Base-by-base conservation (phyloP, 129 eudicot species). In the Flaveria linearis region DNA sequence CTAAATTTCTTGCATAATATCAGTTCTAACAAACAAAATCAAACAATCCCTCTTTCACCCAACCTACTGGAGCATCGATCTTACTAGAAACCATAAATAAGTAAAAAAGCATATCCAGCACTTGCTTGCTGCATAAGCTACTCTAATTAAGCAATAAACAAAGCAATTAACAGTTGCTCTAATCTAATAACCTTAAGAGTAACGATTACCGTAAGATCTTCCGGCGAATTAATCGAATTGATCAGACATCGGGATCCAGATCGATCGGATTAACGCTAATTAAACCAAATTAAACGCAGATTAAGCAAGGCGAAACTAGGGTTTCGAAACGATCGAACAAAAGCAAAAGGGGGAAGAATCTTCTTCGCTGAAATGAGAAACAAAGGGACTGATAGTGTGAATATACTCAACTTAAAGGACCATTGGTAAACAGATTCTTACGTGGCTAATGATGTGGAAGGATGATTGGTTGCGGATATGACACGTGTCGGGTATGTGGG, bases 401-500 rank as follows among this genome's bases (percentile, higher is more conserved):
- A 58, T 30, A 0, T 11, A 2, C 12, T 9, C 46, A 55, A 68
- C 60, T 30, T 36, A 18, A 77, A 82, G 78, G 85, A 69, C 65
- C 42, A 26, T 20, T 3, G 41, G 42, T 11, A 20, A 57, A 72
- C 63, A 73, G 39, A 22, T 36, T 68, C 9, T 11, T 23, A 25
- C 17, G 13, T 69, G 73, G 69, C 23, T 13, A 75, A 56, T 83
- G 82, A 80, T 84, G 62, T 77, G 88, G 80, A 69, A 6, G 15
- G 60, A 67, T 5, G 65, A 50, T 68, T 68, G 85, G 87, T 39
- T 49, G 1, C 15, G 0, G 15, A n/a, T 15, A 11, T 30, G 76
- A 22, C 87, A 88, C 62, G 86, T 85, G 61, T 10, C 8, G 23
- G 71, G 66, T 49, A 74, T 63, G 23, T 70, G 82, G 70, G 28